Evolutionary conservation across 805 yeast species (phyloP).

Genomic region (Ogataea chonburiensis): DNA sequence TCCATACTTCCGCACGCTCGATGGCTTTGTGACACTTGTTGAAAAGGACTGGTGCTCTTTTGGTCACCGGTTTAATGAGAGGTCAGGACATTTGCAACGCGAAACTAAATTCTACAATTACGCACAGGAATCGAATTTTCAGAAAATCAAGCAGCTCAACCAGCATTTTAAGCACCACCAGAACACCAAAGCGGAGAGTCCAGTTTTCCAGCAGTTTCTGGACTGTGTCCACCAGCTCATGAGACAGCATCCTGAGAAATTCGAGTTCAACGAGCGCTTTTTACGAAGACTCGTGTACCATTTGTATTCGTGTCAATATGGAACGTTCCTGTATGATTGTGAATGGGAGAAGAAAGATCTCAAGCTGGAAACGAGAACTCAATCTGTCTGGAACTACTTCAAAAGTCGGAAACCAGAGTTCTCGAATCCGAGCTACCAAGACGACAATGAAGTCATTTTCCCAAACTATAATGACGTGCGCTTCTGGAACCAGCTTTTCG

Average conservation of each 20-base stretch:
- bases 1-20: slow-evolving; percentile 82
- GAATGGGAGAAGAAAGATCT: slow-evolving; percentile 61
- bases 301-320: slow-evolving; percentile 90
- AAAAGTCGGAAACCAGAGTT: slow-evolving; percentile 72
- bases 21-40: slow-evolving; percentile 80
- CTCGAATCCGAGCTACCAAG: slow-evolving; percentile 47
- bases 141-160: slow-evolving; percentile 47
- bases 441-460: slow-evolving; percentile 47
- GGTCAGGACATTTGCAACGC: slow-evolving; percentile 72
- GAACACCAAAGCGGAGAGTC: slow-evolving; percentile 67
- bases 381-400: slow-evolving; percentile 94
- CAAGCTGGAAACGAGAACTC: slow-evolving; percentile 47
- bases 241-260: slow-evolving; percentile 65
- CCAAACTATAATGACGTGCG: slow-evolving; percentile 62
- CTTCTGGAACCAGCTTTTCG: slow-evolving; percentile 91
- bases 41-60: slow-evolving; percentile 96
- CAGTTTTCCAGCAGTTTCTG: slow-evolving; percentile 90
- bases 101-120: slow-evolving; percentile 51
- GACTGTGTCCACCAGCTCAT: slow-evolving; percentile 84
- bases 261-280: slow-evolving; percentile 89
- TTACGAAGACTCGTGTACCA: slow-evolving; percentile 83
- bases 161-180: slow-evolving; percentile 49
- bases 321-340: slow-evolving; percentile 76
- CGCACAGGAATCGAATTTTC: slow-evolving; percentile 33
- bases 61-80: slow-evolving; percentile 85